Conservation (phyloP, 2,329 filamentous ascomycete species). For the Aureobasidium sp. region DNA sequence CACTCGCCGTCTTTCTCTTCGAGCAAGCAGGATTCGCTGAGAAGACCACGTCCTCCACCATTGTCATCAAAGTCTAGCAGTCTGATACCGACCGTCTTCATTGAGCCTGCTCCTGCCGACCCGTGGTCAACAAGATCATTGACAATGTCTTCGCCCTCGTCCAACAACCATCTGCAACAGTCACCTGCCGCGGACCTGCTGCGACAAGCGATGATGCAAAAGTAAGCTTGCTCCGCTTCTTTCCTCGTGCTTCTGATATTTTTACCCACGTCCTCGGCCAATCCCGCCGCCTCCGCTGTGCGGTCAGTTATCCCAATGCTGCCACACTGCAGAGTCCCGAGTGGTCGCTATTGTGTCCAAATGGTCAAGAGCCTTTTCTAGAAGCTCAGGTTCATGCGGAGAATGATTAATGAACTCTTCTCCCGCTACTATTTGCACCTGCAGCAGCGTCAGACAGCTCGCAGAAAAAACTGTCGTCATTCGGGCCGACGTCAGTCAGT, state of each 20-base stretch:
- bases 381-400: conserved; percentile 2
- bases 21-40: conserved; percentile 15
- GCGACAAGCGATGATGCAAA: conserved; percentile 51
- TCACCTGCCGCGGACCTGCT: conserved; percentile 49
- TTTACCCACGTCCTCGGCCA: not conserved
- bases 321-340: conserved; percentile 9
- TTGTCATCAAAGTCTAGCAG: conserved; percentile 34
- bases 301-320: not conserved
- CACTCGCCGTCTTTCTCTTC: conserved; percentile 6
- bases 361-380: conserved; percentile 1
- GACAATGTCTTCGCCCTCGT: conserved; percentile 26
- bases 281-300: not conserved
- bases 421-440: not conserved
- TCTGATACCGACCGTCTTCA: conserved; percentile 39
- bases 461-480: conserved; percentile 14
- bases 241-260: conserved; percentile 14
- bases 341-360: not conserved
- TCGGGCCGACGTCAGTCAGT: not conserved
- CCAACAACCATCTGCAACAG: conserved; percentile 34
- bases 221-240: conserved; percentile 39
- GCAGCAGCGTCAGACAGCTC: conserved; percentile 2
- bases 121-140: conserved; percentile 22
- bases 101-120: conserved; percentile 18
- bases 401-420: not conserved
- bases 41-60: conserved; percentile 20